A percentile compares a stretch with the other conserved stretches of the same genome.
These are phyloP conservation scores for Trichoderma orchidacearum DNA, from an alignment of 495 filamentous ascomycete genomes.

Conservation along the genomic window DNA sequence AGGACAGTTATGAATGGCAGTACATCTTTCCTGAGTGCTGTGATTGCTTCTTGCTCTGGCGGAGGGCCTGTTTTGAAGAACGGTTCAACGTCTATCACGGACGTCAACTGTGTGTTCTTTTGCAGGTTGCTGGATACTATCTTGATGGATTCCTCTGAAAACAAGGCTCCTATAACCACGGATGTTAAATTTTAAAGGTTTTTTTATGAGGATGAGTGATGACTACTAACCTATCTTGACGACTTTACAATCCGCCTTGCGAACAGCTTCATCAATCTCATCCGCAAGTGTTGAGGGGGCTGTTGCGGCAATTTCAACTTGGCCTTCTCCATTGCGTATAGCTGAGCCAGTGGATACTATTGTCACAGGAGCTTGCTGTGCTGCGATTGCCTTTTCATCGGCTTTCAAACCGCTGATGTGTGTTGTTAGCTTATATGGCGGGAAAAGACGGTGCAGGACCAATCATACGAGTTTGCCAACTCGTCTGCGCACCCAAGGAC, in stretches of 20 bases:
- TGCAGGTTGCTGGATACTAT: neutral
- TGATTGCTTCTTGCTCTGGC: neutral
- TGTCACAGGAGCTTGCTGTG: neutral
- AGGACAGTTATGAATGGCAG: neutral
- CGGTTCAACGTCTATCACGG: constrained; percentile 1
- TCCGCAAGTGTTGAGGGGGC: neutral
- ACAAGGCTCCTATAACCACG: neutral
- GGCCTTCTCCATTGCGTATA: neutral
- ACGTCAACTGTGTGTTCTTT: neutral
- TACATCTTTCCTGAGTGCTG: constrained; percentile 1
- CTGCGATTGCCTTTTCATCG: constrained; percentile 2
- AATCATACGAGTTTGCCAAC: neutral
- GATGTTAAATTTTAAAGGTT: neutral
- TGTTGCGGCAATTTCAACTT: neutral
- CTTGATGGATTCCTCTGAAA: neutral
- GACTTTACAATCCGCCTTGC: neutral
- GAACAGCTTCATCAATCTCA: neutral
- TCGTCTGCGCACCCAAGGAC: constrained; percentile 1
- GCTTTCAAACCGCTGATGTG: constrained; percentile 3
- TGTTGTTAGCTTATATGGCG: neutral
- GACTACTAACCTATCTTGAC: neutral
- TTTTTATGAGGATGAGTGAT: neutral
- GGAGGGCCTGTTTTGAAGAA: constrained; percentile 2
- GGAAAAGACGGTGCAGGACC: neutral
- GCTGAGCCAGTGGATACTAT: neutral